phyloP scores from a whole-genome alignment of 2,329 filamentous ascomycete species.

The Corinectria fuckeliana region DNA sequence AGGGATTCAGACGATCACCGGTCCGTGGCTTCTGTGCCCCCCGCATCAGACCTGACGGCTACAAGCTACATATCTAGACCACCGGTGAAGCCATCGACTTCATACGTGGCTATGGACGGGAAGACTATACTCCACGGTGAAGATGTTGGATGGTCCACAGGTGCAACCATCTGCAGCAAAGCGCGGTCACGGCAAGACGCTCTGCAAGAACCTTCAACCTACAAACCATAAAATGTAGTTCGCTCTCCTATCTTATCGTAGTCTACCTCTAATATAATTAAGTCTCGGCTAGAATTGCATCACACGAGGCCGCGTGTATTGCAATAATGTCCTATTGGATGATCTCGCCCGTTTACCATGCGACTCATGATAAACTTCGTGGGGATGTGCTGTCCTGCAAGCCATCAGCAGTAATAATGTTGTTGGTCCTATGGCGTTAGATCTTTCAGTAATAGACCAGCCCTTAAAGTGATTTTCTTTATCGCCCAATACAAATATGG shows the following conservation, averaged over 20 bases:
- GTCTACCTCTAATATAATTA: background rate
- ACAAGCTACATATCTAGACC: too few relatives aligned
- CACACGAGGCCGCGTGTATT: background rate
- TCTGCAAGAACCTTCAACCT: conserved; percentile 1
- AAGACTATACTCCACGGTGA: too few relatives aligned
- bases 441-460: background rate
- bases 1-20: too few relatives aligned
- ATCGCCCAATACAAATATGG: background rate
- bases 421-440: background rate
- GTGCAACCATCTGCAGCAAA: background rate
- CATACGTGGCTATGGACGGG: too few relatives aligned
- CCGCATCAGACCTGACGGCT: too few relatives aligned
- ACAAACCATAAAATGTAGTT: background rate
- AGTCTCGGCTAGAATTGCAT: background rate
- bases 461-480: background rate
- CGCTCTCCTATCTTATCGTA: background rate
- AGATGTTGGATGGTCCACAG: too few relatives aligned
- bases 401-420: background rate
- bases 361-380: background rate
- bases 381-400: background rate
- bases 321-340: conserved; percentile 12
- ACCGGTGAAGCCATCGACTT: too few relatives aligned
- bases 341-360: background rate
- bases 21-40: too few relatives aligned
- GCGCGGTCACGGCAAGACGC: background rate